Evolutionary conservation across 805 yeast genomes (phyloP), one percentile per base, ranked within the genome.

Genomic region (Nematodospora valgi): DNA sequence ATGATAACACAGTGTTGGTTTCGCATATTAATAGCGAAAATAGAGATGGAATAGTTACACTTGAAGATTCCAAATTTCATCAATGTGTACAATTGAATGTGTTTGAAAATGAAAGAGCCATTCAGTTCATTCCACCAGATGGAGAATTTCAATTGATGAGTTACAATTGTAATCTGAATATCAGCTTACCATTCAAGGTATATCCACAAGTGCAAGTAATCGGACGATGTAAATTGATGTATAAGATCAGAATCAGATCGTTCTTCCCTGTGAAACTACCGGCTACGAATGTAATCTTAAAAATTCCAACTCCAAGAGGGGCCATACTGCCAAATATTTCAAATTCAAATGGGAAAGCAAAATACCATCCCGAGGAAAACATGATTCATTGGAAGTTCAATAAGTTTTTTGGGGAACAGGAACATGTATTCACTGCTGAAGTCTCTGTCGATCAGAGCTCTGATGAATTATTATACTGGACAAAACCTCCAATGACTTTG

Each of bases 81-180:
- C 91, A 86, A 48, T 85, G 95, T 57, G 96, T 87, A 17, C 78
- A 81, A 41, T 64, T 86, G 37, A 75, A 76, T 39, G 73, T 76
- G 46, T 86, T 82, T 56, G 87, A 84, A 41, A 52, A 68, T 14
- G 79, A 81, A 17, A 64, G 83, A 26, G 62, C 75, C 16, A 82
- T 88, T 39, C 76, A 72, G 30, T 87, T 88, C 45, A 67, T 80
- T 9, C 96, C 96, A 2, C 96, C 96, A 2, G 95, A 87, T 59
- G 95, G 95, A 0, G 76, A 78, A 34, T 85, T 86, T 53, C 91
- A 86, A 56, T 70, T 88, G 40, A 80, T 88, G 89, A 69, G 76
- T 23, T 88, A 87, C 58, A 63, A 58, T 30, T 53, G 66, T 26
- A 40, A 48, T 11, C 63, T 50, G 49, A 76, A 78, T 44, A 62